Conservation (phyloP, 2,329 filamentous ascomycete genomes). For the Aspergillus texensis region DNA sequence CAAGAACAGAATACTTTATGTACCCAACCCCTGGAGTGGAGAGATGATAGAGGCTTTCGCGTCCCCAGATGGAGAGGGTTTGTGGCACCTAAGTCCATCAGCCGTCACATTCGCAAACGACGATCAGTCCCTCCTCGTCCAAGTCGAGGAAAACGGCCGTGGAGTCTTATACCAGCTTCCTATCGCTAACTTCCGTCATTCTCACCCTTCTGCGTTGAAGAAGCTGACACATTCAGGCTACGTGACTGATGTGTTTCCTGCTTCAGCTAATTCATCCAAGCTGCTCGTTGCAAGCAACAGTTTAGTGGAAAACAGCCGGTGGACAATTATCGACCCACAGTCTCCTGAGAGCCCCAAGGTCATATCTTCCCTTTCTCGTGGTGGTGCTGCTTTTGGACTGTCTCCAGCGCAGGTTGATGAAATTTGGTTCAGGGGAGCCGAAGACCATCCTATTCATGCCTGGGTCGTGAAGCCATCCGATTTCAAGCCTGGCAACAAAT, state of each 20-base stretch:
- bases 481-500: constrained; percentile 50
- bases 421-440: constrained; percentile 50
- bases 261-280: constrained; percentile 36
- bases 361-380: constrained; percentile 42
- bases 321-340: constrained; percentile 44
- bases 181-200: constrained; percentile 30
- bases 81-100: constrained; percentile 48
- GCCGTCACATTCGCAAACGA: constrained; percentile 46
- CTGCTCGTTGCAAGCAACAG: constrained; percentile 48
- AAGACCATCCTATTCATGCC: constrained; percentile 47
- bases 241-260: constrained; percentile 43
- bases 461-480: constrained; percentile 52
- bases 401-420: constrained; percentile 46
- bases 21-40: constrained; percentile 45
- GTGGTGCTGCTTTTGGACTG: constrained; percentile 45
- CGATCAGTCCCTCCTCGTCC: constrained; percentile 44
- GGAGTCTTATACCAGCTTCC: constrained; percentile 47
- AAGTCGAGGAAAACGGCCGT: constrained; percentile 46
- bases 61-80: constrained; percentile 39
- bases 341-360: constrained; percentile 31
- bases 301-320: constrained; percentile 49
- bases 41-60: constrained; percentile 44
- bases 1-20: constrained; percentile 48
- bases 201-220: constrained; percentile 34
- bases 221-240: constrained; percentile 46